Evolutionary conservation across 306 rosid species (phyloP), one percentile per base, ranked within the genome.

Genomic region (Casuarina glauca): DNA sequence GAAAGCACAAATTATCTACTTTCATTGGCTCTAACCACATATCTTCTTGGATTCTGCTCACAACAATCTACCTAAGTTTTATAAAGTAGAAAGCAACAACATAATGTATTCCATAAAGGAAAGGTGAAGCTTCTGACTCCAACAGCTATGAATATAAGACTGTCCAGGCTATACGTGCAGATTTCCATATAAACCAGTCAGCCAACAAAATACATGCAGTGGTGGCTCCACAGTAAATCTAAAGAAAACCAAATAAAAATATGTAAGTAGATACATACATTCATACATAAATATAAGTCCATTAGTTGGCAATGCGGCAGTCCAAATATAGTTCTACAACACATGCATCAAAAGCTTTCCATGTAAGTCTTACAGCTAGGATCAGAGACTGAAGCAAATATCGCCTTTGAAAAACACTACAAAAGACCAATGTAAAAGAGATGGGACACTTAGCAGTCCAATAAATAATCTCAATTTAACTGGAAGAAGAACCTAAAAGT

Each of bases 101-200:
- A 38, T 63, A 63, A 63, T 6, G 20, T 38, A 39, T 10, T 13
- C 3, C 9, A 16, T 63, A 60, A 5, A 0, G 12, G 46, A 63
- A 63, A 36, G 45, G 39, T 39, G 70, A 63, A 63, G 46, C 46
- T 63, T n/a, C 70, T 64, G 9, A 64, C 39, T 39, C 46, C 70
- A 39, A 64, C 6, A 39, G 70, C 46, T 64, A 64, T 16, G 7
- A 17, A 64, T 42, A 38, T 16, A 15, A 6, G 1, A 39, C 3
- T 17, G 8, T 39, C 16, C 16, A 48, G 20, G 39, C 6, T 46
- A 64, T 39, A 42, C 48, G 7, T 6, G 48, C 48, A 39, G 20
- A 17, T 64, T 41, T 39, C 20, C 70, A 7, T 15, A 64, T 41
- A 64, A 64, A 39, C 6, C 70, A 3, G 9, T 20, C 32, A 26